Conservation (phyloP, 495 filamentous ascomycete genomes). For the Penicillium atrosanguineum region DNA sequence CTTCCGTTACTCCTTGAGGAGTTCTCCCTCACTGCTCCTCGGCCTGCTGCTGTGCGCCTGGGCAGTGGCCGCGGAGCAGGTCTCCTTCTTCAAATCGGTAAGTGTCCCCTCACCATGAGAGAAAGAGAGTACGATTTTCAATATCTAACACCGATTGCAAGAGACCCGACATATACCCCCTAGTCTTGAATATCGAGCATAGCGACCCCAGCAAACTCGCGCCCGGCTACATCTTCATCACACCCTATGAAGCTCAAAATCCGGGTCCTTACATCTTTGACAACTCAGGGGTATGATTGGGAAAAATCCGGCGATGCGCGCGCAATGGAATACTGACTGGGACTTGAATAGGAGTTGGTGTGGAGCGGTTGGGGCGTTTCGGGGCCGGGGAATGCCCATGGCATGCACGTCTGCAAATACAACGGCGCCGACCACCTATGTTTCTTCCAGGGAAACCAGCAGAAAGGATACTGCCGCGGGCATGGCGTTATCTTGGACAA, state of each 20-base stretch:
- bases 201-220: slow-evolving; percentile 29
- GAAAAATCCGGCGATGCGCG: neutral
- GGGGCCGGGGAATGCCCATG: slow-evolving; percentile 40
- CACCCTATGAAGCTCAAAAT: slow-evolving; percentile 40
- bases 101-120: neutral
- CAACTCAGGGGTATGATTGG: slow-evolving; percentile 38
- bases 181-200: slow-evolving; percentile 30
- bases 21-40: slow-evolving; percentile 9
- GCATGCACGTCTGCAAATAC: slow-evolving; percentile 46
- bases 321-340: slow-evolving; percentile 10
- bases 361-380: slow-evolving; percentile 46
- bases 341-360: slow-evolving; percentile 38
- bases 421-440: slow-evolving; percentile 50
- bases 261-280: slow-evolving; percentile 47
- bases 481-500: slow-evolving; percentile 54
- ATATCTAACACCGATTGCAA: slow-evolving; percentile 10
- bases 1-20: slow-evolving; percentile 14
- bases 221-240: slow-evolving; percentile 45
- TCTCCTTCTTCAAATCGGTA: slow-evolving; percentile 30
- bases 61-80: slow-evolving; percentile 16
- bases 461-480: slow-evolving; percentile 52
- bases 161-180: slow-evolving; percentile 44
- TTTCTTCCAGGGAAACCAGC: slow-evolving; percentile 54
- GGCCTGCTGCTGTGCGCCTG: slow-evolving; percentile 14
- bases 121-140: neutral